Evolutionary conservation across 805 yeast species (phyloP).

Genomic region (Helenozyma baotianmanensis): DNA sequence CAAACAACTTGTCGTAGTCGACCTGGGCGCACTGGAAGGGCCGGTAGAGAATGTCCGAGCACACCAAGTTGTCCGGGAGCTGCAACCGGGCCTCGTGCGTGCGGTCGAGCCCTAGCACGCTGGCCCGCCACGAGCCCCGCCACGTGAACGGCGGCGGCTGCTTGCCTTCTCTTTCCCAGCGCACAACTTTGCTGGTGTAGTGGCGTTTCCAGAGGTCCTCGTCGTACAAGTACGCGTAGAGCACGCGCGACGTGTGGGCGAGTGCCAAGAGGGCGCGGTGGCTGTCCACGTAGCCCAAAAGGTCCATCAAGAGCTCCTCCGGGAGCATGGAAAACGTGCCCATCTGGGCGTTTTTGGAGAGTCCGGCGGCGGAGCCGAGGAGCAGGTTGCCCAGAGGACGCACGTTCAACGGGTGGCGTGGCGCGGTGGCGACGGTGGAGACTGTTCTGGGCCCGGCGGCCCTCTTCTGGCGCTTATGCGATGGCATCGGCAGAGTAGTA

Average conservation of each 20-base stretch:
- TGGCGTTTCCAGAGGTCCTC: slow-evolving; percentile 80
- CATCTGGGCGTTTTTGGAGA: slow-evolving; percentile 31
- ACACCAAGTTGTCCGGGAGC: slow-evolving; percentile 47
- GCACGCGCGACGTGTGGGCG: slow-evolving; percentile 56
- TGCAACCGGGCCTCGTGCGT: slow-evolving; percentile 42
- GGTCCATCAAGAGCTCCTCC: slow-evolving; percentile 59
- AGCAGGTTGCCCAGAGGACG: slow-evolving; percentile 16
- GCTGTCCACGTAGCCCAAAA: slow-evolving; percentile 46
- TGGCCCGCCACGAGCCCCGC: slow-evolving; percentile 80
- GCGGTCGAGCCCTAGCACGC: slow-evolving; percentile 40
- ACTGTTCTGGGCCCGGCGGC: slow-evolving; percentile 5
- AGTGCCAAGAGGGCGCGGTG: slow-evolving; percentile 47
- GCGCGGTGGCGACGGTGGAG: slow-evolving; percentile 3
- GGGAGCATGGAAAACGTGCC: slow-evolving; percentile 52
- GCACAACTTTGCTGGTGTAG: slow-evolving; percentile 25
- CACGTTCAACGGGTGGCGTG: slow-evolving; percentile 16
- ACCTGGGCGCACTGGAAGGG: slow-evolving; percentile 81
- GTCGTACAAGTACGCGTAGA: slow-evolving; percentile 68
- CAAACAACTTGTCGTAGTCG: slow-evolving; percentile 49
- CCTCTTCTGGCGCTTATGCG: slow-evolving; percentile 2
- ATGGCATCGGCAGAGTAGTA: no score
- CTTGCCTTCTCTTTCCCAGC: slow-evolving; percentile 8
- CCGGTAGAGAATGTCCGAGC: slow-evolving; percentile 74
- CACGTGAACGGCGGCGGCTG: slow-evolving; percentile 35
- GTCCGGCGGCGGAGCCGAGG: slow-evolving; percentile 9